Evolutionary conservation across 495 filamentous ascomycete genomes (phyloP), one percentile per base, ranked within the genome.

Genomic region (Pyronema domesticum): DNA sequence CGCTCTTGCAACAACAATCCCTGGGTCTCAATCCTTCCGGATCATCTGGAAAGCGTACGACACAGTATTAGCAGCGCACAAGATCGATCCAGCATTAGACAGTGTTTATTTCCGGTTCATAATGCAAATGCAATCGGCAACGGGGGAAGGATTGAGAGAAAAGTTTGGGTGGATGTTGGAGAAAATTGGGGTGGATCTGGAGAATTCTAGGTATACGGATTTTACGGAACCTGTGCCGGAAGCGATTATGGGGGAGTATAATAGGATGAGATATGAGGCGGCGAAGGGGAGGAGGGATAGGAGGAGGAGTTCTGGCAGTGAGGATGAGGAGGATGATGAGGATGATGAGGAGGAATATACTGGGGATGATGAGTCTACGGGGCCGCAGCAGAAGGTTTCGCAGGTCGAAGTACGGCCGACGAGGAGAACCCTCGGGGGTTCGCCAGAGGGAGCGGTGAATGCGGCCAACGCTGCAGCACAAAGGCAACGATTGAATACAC

Each of bases 1-100:
- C 54, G 66, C 58, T 35, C 59, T 65, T 35, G 63, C 63, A 17
- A 55, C 59, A 11, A 59, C 58, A 37, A 55, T 57, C 40, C 59
- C 63, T 18, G 54, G 59, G 13, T 13, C 13, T n/a, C 48, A 55
- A 19, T 61, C 63, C 0, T 65, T 65, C 34, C 50, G 55, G 7
- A 39, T 53, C 37, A 55, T 65, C 9, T 65, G 63, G 57, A 51
- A 55, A 34, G 63, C 63, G 49, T 65, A 65, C 39, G 63, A 65
- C 59, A 54, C 54, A n/a, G 62, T 65, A 14, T 59, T 65, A 18
- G 56, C 53, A 19, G 63, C 59, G 7, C 53, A 59, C 18, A 44
- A 56, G 15, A 60, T 65, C 52, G 55, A 65, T 46, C 62, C 63
- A 8, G 53, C 56, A n/a, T 46, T 49, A 6, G 63, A 65, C 9